These are phyloP conservation scores for Zygosaccharomyces lentus DNA, from an alignment of 805 yeast genomes.

Conservation along the genomic window DNA sequence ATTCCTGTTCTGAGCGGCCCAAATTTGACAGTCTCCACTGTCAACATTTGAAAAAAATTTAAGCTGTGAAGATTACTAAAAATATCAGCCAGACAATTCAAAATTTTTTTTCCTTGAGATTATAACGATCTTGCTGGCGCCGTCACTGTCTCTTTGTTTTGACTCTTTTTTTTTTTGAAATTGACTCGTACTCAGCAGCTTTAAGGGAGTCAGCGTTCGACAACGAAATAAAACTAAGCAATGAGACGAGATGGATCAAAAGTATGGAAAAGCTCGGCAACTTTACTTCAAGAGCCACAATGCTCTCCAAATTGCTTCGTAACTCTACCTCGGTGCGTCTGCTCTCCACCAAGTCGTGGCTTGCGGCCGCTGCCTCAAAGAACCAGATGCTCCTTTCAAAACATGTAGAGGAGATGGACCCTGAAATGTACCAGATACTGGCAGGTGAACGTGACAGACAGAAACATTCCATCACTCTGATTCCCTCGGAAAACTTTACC, in stretches of 20 bases:
- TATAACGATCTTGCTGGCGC: no score
- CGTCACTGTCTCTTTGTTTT: background rate
- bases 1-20: no score
- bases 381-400: slow-evolving; percentile 49
- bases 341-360: slow-evolving; percentile 5
- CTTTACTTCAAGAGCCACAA: background rate
- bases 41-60: no score
- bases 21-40: no score
- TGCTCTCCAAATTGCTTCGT: slow-evolving; percentile 18
- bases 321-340: slow-evolving; percentile 14
- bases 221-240: slow-evolving; percentile 3
- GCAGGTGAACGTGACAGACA: slow-evolving; percentile 78
- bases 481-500: slow-evolving; percentile 95
- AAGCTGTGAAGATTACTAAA: no score
- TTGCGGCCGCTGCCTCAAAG: slow-evolving; percentile 6
- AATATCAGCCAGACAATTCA: no score
- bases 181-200: background rate
- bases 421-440: slow-evolving; percentile 78
- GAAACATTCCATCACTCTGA: slow-evolving; percentile 83
- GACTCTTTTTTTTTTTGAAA: background rate
- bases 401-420: slow-evolving; percentile 66
- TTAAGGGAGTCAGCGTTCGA: background rate
- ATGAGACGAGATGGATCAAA: background rate
- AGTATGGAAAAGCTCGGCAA: no score
- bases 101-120: background rate